phyloP scores from a whole-genome alignment of 805 yeast genomes.

The Saccharomycopsis capsularis region DNA sequence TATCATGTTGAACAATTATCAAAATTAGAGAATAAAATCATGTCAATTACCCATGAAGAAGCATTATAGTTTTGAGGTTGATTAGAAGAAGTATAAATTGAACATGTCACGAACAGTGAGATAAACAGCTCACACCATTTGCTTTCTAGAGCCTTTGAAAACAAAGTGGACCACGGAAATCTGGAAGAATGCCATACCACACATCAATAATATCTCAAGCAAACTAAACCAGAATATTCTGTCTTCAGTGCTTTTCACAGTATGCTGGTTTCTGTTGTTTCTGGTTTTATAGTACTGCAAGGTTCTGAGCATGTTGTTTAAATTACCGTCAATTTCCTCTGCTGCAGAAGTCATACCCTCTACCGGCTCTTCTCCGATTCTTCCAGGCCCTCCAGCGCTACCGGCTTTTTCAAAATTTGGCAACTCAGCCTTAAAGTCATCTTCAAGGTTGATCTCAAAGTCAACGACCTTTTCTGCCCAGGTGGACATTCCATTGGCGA shows the following conservation, averaged over 20 bases:
- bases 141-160: constrained; percentile 33
- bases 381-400: constrained; percentile 16
- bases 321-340: constrained; percentile 50
- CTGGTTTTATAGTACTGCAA: constrained; percentile 84
- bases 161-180: constrained; percentile 60
- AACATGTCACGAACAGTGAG: too few relatives aligned
- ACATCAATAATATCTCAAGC: constrained; percentile 56
- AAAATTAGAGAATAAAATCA: too few relatives aligned
- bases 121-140: constrained; percentile 17
- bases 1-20: too few relatives aligned
- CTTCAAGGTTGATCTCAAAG: constrained; percentile 53
- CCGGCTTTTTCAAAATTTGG: constrained; percentile 34
- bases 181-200: constrained; percentile 65
- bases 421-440: constrained; percentile 52
- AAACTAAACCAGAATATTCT: constrained; percentile 62
- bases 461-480: constrained; percentile 79
- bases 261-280: constrained; percentile 79
- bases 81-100: too few relatives aligned
- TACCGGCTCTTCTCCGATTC: constrained; percentile 12
- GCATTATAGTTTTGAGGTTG: too few relatives aligned
- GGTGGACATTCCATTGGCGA: constrained; percentile 73
- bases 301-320: constrained; percentile 48
- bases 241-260: constrained; percentile 58
- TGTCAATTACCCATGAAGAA: too few relatives aligned
- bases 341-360: constrained; percentile 36